These are phyloP conservation scores for Pestalotiopsis sp. DNA, from an alignment of 2,329 filamentous ascomycete species.

Conservation along the genomic window DNA sequence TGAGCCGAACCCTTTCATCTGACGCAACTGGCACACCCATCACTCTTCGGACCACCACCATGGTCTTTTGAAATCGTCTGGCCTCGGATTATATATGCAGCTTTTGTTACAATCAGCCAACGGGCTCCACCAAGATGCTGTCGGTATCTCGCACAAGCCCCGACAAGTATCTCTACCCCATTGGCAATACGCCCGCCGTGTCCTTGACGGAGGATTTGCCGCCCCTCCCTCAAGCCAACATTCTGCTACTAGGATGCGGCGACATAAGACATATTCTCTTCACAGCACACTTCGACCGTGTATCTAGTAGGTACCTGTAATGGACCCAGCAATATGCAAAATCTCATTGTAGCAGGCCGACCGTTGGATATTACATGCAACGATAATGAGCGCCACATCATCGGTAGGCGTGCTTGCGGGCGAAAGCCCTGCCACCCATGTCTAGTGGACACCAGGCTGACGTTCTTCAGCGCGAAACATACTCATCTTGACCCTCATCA, in stretches of 20 bases:
- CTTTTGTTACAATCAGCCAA: no score
- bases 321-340: not conserved
- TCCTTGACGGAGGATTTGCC: not conserved
- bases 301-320: not conserved
- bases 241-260: constrained; percentile 1
- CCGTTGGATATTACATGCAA: constrained; percentile 8
- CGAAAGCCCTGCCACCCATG: no score
- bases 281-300: not conserved
- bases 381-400: not conserved
- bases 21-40: no score
- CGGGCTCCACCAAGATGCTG: not conserved
- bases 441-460: not conserved
- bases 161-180: not conserved
- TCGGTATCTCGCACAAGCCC: not conserved
- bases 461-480: not conserved
- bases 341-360: not conserved
- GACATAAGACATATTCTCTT: constrained; percentile 4
- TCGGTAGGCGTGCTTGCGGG: not conserved
- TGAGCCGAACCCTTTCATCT: no score
- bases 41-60: no score
- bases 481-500: not conserved
- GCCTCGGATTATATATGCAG: no score
- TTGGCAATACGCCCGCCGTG: constrained; percentile 6
- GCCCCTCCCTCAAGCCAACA: not conserved
- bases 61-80: no score